Evolutionary conservation across 176 grass and related monocot genomes (phyloP).

Genomic region (Neostapfia colusana): DNA sequence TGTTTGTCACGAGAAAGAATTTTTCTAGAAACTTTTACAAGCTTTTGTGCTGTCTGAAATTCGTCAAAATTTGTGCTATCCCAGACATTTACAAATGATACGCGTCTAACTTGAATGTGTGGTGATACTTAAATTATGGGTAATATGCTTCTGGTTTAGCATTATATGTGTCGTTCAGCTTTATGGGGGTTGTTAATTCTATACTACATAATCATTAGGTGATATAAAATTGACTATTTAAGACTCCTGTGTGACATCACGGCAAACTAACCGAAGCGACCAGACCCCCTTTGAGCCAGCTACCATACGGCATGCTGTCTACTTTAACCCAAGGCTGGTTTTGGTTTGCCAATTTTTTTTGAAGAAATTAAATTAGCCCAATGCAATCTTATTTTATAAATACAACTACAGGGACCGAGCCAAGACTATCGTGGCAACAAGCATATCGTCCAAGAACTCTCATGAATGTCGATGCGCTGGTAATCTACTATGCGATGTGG

Average conservation of each 20-base stretch:
- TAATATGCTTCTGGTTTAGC: neutral
- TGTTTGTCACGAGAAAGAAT: neutral
- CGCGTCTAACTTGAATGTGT: neutral
- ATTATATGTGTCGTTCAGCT: constrained; percentile 11
- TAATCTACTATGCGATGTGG: constrained; percentile 22
- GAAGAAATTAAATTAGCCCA: neutral
- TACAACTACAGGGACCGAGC: too few relatives aligned
- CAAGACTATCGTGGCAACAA: constrained; percentile 7
- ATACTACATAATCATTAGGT: constrained; percentile 23
- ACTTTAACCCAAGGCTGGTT: neutral
- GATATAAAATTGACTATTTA: neutral
- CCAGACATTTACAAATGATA: neutral
- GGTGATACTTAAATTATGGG: neutral
- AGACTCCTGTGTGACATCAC: constrained; percentile 26
- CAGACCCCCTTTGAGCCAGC: neutral
- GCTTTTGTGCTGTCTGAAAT: neutral
- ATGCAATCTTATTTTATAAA: neutral
- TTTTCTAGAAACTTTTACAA: neutral
- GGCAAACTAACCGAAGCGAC: constrained; percentile 22
- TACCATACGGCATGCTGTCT: constrained; percentile 10
- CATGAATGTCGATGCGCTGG: constrained; percentile 7
- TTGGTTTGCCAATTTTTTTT: neutral
- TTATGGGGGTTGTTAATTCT: constrained; percentile 1
- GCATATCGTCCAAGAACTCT: constrained; percentile 18
- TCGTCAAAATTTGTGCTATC: neutral